Conservation (phyloP, 441 rosid species). For the Croton laevigatus region DNA sequence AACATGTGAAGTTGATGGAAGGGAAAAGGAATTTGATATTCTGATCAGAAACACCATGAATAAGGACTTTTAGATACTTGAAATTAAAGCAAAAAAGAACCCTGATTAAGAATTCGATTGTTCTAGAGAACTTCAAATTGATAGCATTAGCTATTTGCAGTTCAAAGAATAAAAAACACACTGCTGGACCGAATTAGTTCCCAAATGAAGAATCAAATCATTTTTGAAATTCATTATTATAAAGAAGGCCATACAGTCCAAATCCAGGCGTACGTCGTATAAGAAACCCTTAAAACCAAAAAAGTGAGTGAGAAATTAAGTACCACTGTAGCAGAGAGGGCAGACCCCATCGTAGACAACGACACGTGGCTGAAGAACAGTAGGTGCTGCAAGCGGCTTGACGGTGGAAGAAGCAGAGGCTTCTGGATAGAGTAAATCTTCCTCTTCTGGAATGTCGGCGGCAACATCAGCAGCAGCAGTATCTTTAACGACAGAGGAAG, state of each 20-base stretch:
- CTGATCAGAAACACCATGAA: neutral
- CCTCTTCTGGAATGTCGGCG: conserved; percentile 33
- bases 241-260: neutral
- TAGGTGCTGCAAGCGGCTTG: conserved; percentile 34
- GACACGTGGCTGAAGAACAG: conserved; percentile 81
- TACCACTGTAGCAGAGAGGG: conserved; percentile 93
- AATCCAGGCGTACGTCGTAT: neutral
- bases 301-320: neutral
- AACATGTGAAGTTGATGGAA: neutral
- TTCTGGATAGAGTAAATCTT: conserved; percentile 34
- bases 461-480: conserved; percentile 37
- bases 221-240: neutral
- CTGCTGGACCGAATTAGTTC: neutral
- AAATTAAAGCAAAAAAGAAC: neutral
- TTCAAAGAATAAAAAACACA: neutral
- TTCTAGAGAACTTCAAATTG: neutral
- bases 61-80: neutral
- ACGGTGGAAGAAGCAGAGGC: conserved; percentile 30
- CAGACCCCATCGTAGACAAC: conserved; percentile 91
- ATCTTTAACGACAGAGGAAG: conserved; percentile 18
- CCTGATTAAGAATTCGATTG: too few species aligned
- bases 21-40: neutral
- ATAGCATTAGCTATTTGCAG: neutral
- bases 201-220: neutral
- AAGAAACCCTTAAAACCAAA: neutral